A percentile compares a stretch with the other conserved stretches of the same genome.
These are phyloP conservation scores for Leucaena leucocephala DNA, from an alignment of 306 rosid species.

Conservation along the genomic window DNA sequence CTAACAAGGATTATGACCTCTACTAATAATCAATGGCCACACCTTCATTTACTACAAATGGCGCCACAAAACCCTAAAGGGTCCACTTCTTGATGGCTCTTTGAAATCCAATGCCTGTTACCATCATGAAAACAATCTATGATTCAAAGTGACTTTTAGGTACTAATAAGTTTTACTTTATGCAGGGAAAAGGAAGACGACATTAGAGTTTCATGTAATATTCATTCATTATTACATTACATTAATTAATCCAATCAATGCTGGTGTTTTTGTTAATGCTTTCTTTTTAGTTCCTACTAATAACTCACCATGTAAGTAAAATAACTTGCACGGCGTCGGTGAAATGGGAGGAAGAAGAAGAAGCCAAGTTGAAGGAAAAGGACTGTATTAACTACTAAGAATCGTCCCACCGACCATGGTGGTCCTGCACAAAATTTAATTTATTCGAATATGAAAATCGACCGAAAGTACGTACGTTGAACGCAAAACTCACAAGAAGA, in stretches of 20 bases:
- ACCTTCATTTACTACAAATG: slow-evolving; percentile 34
- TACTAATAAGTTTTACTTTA: slow-evolving; percentile 15
- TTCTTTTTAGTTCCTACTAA: not conserved
- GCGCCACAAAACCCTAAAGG: slow-evolving; percentile 22
- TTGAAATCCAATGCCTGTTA: slow-evolving; percentile 29
- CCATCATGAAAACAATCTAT: slow-evolving; percentile 30
- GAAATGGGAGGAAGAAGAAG: not conserved
- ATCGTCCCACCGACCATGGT: slow-evolving; percentile 48
- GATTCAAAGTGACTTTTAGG: slow-evolving; percentile 25
- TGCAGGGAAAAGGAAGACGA: not conserved
- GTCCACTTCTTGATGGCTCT: slow-evolving; percentile 31
- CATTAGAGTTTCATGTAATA: not conserved
- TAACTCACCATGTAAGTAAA: not conserved
- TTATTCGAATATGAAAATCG: slow-evolving; percentile 18
- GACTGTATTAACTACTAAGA: not conserved
- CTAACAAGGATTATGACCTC: slow-evolving; percentile 38
- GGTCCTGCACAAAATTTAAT: slow-evolving; percentile 17
- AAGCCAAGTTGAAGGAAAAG: not conserved
- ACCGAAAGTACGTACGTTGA: slow-evolving; percentile 34
- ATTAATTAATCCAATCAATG: not conserved
- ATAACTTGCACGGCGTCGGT: too few relatives aligned
- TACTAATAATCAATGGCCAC: slow-evolving; percentile 25
- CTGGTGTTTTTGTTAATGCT: not conserved
- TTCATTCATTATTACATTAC: not conserved
- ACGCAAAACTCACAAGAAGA: slow-evolving; percentile 22